Evolutionary conservation across 805 yeast species (phyloP).

Genomic region (Barnettozyma populi): DNA sequence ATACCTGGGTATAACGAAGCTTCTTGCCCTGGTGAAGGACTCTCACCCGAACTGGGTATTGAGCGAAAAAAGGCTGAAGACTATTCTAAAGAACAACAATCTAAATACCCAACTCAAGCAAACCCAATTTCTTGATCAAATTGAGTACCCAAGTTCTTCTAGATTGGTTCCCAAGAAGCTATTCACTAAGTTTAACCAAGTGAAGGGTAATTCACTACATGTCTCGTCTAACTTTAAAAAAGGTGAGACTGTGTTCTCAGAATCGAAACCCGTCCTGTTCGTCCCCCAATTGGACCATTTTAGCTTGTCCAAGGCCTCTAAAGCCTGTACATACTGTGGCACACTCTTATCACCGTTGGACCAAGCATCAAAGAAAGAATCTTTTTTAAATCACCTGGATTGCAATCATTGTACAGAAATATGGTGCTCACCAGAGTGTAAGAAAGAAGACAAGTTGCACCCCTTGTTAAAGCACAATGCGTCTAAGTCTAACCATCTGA

Average conservation of each 20-base stretch:
- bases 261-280: conserved; percentile 48
- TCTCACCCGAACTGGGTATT: conserved; percentile 59
- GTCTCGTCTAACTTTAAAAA: conserved; percentile 41
- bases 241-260: conserved; percentile 58
- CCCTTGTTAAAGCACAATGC: conserved; percentile 50
- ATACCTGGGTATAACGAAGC: conserved; percentile 46
- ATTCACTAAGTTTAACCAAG: conserved; percentile 42
- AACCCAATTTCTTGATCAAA: conserved; percentile 48
- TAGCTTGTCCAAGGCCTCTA: conserved; percentile 51
- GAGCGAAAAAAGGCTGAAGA: conserved; percentile 50
- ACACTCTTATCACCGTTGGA: conserved; percentile 24
- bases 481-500: conserved; percentile 34
- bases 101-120: conserved; percentile 39
- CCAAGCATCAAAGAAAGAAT: conserved; percentile 7
- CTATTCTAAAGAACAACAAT: conserved; percentile 51
- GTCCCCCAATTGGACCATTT: conserved; percentile 66
- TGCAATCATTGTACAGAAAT: conserved; percentile 59
- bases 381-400: conserved; percentile 44
- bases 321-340: conserved; percentile 73
- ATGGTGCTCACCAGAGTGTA: conserved; percentile 69
- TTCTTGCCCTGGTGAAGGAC: conserved; percentile 44
- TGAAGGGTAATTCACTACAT: conserved; percentile 57
- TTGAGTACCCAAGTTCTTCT: conserved; percentile 32
- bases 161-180: conserved; percentile 37
- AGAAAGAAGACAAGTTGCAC: conserved; percentile 49